phyloP scores from a whole-genome alignment of 805 yeast species.

The Metschnikowia dekortorum region DNA sequence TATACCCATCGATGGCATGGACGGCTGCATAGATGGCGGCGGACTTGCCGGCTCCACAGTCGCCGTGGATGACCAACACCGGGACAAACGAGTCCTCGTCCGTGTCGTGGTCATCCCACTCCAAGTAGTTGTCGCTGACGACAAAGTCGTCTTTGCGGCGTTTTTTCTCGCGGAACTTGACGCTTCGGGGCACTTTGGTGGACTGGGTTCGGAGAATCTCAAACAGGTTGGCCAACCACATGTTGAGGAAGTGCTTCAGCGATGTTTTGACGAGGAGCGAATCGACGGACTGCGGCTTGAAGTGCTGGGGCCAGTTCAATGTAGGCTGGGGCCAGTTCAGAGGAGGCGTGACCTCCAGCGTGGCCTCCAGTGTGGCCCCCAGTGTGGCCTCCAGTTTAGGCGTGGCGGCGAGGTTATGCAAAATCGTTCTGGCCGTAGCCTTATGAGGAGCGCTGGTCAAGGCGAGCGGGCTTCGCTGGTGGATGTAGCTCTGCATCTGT shows the following conservation, averaged over 20 bases:
- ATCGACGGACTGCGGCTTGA: slow-evolving; percentile 33
- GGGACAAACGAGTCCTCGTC: slow-evolving; percentile 51
- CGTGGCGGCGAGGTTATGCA: neutral
- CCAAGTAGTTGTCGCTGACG: slow-evolving; percentile 26
- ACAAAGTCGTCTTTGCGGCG: slow-evolving; percentile 29
- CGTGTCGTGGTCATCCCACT: slow-evolving; percentile 21
- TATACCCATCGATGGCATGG: slow-evolving; percentile 58
- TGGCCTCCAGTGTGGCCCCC: no score
- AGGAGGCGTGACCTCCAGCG: no score
- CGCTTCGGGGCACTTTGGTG: slow-evolving; percentile 30
- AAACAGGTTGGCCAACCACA: slow-evolving; percentile 43
- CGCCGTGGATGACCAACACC: slow-evolving; percentile 63
- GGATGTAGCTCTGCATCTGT: neutral
- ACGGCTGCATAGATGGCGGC: slow-evolving; percentile 66
- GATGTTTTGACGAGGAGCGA: slow-evolving; percentile 31
- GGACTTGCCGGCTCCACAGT: slow-evolving; percentile 74
- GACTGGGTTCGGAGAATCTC: slow-evolving; percentile 25
- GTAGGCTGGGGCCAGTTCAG: neutral
- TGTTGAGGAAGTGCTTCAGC: slow-evolving; percentile 21
- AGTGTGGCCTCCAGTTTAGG: no score
- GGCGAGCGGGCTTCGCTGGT: neutral
- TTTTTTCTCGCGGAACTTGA: slow-evolving; percentile 21
- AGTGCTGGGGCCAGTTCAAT: slow-evolving; percentile 28
- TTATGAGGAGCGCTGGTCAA: neutral
- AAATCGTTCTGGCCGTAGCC: neutral